These are phyloP conservation scores for Paralagenidium karlingii DNA, from an alignment of 352 stramenopile genomes.

Conservation along the genomic window DNA sequence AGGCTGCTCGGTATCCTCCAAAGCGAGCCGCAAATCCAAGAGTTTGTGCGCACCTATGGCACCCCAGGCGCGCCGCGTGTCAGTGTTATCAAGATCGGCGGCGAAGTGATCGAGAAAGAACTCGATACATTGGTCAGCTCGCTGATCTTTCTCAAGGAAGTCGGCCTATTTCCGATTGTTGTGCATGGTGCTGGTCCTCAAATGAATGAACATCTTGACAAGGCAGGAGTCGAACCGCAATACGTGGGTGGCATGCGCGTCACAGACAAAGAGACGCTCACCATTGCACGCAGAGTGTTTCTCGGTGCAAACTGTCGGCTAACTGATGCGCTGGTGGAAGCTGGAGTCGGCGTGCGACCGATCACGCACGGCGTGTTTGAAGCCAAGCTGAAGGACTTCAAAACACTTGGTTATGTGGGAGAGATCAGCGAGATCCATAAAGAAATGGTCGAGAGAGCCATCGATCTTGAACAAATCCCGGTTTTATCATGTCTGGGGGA, in stretches of 20 bases:
- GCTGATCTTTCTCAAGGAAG: slow-evolving; percentile 72
- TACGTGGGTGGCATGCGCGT: slow-evolving; percentile 83
- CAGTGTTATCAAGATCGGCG: slow-evolving; percentile 84
- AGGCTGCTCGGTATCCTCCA: slow-evolving; percentile 41
- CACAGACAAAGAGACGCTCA: slow-evolving; percentile 76
- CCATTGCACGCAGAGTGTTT: slow-evolving; percentile 81
- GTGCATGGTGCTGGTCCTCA: slow-evolving; percentile 82
- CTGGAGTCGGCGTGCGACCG: slow-evolving; percentile 48
- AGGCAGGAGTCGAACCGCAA: slow-evolving; percentile 69
- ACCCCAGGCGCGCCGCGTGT: slow-evolving; percentile 55
- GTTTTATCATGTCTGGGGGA: slow-evolving; percentile 79
- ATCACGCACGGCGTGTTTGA: slow-evolving; percentile 81
- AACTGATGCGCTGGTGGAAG: slow-evolving; percentile 54
- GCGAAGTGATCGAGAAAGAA: slow-evolving; percentile 81
- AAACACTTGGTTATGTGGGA: slow-evolving; percentile 79
- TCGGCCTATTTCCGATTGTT: slow-evolving; percentile 74
- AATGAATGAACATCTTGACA: slow-evolving; percentile 79
- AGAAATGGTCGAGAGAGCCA: slow-evolving; percentile 48
- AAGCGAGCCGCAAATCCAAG: slow-evolving; percentile 36
- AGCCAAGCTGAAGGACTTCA: slow-evolving; percentile 62
- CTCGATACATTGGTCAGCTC: slow-evolving; percentile 75
- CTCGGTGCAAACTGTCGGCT: slow-evolving; percentile 72
- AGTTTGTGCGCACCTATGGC: slow-evolving; percentile 65
- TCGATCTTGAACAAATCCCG: slow-evolving; percentile 61
- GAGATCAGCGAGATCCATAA: slow-evolving; percentile 68